phyloP scores from a whole-genome alignment of 176 grass and related monocot species.

The Bothriochloa decipiens region DNA sequence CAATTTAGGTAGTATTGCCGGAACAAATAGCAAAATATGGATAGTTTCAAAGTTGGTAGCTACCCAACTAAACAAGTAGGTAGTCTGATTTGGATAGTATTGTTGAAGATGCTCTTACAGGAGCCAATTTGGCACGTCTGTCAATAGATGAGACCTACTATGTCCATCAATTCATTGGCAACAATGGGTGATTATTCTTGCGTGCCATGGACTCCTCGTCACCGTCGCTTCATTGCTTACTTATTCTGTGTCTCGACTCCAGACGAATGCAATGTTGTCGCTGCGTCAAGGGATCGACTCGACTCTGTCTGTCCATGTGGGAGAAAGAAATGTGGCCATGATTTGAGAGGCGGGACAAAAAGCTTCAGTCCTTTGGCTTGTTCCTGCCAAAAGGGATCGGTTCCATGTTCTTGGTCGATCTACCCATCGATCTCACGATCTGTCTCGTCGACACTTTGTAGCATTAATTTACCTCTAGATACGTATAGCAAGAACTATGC shows the following conservation, averaged over 20 bases:
- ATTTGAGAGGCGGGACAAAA: slow-evolving; percentile 8
- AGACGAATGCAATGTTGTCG: slow-evolving; percentile 19
- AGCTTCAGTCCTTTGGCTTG: slow-evolving; percentile 27
- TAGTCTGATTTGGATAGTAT: no score
- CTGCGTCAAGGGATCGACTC: background rate
- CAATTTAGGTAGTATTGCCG: no score
- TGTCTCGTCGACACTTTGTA: background rate
- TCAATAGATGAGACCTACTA: background rate
- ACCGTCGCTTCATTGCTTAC: no score
- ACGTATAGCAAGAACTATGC: no score
- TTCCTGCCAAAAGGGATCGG: slow-evolving; percentile 33
- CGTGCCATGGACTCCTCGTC: slow-evolving; percentile 12
- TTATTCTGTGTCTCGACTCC: background rate
- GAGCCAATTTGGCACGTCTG: background rate
- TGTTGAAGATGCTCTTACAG: no score
- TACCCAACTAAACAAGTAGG: no score
- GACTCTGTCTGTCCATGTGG: slow-evolving; percentile 5
- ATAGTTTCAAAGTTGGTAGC: no score
- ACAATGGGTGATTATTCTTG: no score
- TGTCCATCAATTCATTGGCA: no score
- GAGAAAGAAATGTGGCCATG: slow-evolving; percentile 26
- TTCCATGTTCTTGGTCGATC: slow-evolving; percentile 6
- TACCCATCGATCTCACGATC: background rate
- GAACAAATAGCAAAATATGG: no score
- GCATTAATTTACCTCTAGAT: no score